These are phyloP conservation scores for Saposhnikovia divaricata DNA, from an alignment of 129 eudicot species.

Conservation along the genomic window DNA sequence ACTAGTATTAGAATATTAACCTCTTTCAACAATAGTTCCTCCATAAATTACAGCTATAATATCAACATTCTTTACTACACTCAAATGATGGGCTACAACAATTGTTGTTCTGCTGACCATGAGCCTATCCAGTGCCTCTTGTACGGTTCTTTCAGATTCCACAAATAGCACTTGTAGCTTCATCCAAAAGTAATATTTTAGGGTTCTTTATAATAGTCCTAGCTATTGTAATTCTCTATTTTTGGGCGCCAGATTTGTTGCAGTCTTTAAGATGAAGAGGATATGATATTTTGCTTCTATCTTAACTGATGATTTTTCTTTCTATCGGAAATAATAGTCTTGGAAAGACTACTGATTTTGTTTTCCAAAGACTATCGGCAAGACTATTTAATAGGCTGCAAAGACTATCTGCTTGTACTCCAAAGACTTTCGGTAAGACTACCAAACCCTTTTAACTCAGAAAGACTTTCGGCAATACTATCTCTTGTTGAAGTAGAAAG, in stretches of 20 bases:
- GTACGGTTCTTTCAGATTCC: constrained; percentile 18
- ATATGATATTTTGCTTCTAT: too few species aligned
- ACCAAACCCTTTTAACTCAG: too few species aligned
- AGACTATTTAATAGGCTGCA: too few species aligned
- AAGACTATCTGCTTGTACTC: too few species aligned
- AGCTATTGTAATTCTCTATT: constrained; percentile 18
- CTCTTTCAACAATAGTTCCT: constrained; percentile 16
- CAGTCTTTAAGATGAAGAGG: too few species aligned
- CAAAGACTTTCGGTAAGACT: too few species aligned
- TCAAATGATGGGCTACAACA: constrained; percentile 16
- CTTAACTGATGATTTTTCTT: too few species aligned
- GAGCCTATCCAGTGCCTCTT: constrained; percentile 15
- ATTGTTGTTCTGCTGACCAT: constrained; percentile 17
- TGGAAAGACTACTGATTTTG: too few species aligned
- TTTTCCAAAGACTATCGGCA: too few species aligned
- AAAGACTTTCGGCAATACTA: too few species aligned
- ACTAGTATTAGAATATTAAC: not conserved
- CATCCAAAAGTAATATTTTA: constrained; percentile 15
- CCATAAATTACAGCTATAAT: constrained; percentile 5
- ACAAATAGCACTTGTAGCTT: constrained; percentile 21
- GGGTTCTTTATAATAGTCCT: constrained; percentile 18
- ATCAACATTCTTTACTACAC: constrained; percentile 12
- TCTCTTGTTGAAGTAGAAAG: too few species aligned
- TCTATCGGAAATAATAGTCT: too few species aligned
- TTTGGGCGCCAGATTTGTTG: constrained; percentile 22